These are phyloP conservation scores for Coemansia umbellata DNA, from an alignment of 192 early-diverging fungal genomes.

Conservation along the genomic window DNA sequence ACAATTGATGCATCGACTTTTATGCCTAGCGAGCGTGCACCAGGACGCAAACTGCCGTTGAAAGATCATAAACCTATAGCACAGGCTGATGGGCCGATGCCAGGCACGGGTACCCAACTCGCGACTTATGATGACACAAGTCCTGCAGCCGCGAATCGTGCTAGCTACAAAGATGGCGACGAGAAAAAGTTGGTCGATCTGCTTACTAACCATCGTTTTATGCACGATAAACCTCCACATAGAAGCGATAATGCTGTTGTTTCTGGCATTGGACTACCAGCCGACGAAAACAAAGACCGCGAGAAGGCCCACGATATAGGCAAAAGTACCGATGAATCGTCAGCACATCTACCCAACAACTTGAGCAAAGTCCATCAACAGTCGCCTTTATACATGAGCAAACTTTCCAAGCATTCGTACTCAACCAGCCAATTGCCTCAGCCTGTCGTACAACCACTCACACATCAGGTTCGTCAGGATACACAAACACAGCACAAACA, in stretches of 20 bases:
- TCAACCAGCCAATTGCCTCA: neutral
- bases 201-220: neutral
- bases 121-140: no score
- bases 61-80: neutral
- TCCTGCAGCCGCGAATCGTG: no score
- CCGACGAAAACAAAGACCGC: no score
- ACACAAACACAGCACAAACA: neutral
- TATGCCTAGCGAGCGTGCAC: constrained; percentile 1
- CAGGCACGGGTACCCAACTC: neutral
- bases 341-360: no score
- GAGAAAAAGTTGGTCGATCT: neutral
- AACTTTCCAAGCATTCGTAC: neutral
- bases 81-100: neutral
- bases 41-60: neutral
- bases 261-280: neutral
- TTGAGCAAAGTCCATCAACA: no score
- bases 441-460: neutral
- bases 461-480: neutral
- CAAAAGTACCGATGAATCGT: no score
- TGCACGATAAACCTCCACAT: no score
- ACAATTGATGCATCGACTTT: neutral
- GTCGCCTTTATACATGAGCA: no score
- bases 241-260: neutral
- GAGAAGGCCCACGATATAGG: no score
- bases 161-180: neutral